Base-by-base conservation (phyloP, 2,329 filamentous ascomycete species). In the Stemphylium beticola region DNA sequence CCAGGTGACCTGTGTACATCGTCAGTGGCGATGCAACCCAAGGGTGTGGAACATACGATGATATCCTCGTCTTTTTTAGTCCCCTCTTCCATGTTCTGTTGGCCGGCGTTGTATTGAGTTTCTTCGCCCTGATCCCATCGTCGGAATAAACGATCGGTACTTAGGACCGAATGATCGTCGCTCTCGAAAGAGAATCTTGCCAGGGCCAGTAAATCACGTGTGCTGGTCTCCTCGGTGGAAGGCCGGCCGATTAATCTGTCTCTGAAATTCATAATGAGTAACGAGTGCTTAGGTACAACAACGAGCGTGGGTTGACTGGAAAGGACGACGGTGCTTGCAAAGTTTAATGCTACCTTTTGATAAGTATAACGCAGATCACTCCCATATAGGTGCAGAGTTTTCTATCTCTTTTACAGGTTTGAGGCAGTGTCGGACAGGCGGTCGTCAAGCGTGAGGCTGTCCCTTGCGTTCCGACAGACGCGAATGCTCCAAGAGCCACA, bases 1-100 rank as follows among this genome's bases (percentile, higher is more conserved):
- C 78, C 78, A 81, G 0, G 74, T 74, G 8, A 81, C 60, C 68
- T 71, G 41, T 26, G 47, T 33, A 32, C 37, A 33, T 38, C 26
- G 49, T 64, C 26, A 67, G 57, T 37, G 22, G 14, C 42, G 12
- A 29, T 48, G 38, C 6, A 6, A 17, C 8, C 4, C 12, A 14
- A n/a, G 20, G 18, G n/a, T 14, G 3, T 1, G 26, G 4, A 29
- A 52, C 60, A 9, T 55, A 64, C 62, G 34, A 67, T 57, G 3
- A 67, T 58, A 2, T 66, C 58, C 33, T 65, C 49, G 40, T 57
- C 51, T 33, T 53, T 45, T 12, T 41, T 52, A 9, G 43, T 4
- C 3, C 29, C 38, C 8, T 49, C 37, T 10, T 57, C 49, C 29
- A 54, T 49, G 18, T 36, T 46, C 10, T 57, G 51, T n/a, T 46